Evolutionary conservation across 2,329 filamentous ascomycete genomes (phyloP).

Genomic region (Coniella vitis): DNA sequence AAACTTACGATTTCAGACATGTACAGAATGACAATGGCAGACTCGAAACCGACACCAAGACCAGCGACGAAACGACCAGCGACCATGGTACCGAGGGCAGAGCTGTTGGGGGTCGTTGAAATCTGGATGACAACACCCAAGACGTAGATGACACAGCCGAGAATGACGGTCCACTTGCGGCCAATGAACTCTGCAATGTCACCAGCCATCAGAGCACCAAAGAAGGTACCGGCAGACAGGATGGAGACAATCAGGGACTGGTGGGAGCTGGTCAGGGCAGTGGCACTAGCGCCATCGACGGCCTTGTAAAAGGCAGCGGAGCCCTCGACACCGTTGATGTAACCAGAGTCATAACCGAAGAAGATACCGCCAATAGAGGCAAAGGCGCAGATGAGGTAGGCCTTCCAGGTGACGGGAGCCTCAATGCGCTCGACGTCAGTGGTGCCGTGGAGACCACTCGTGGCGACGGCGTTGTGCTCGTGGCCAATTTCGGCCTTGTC

Average conservation of each 20-base stretch:
- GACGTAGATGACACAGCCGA: constrained; percentile 64
- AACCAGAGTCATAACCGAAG: constrained; percentile 74
- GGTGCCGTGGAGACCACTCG: constrained; percentile 33
- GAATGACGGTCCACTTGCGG: constrained; percentile 65
- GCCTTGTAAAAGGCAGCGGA: constrained; percentile 43
- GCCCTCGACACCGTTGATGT: constrained; percentile 60
- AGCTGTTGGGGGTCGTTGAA: constrained; percentile 37
- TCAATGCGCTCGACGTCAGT: constrained; percentile 54
- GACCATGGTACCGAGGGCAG: constrained; percentile 56
- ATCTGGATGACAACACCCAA: constrained; percentile 64
- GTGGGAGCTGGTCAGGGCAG: constrained; percentile 33
- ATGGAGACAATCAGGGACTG: constrained; percentile 63
- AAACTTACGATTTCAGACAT: constrained; percentile 69
- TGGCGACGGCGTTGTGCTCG: background rate
- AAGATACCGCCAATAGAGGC: constrained; percentile 68
- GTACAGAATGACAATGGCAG: constrained; percentile 75
- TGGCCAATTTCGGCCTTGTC: constrained; percentile 4
- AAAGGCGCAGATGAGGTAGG: constrained; percentile 63
- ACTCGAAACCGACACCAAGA: constrained; percentile 74
- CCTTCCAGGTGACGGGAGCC: constrained; percentile 62
- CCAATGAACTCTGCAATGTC: constrained; percentile 71
- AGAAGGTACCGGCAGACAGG: constrained; percentile 71
- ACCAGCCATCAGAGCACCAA: constrained; percentile 70
- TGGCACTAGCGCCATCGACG: constrained; percentile 37
- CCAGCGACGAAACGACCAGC: constrained; percentile 70